Evolutionary conservation across 2,329 filamentous ascomycete species (phyloP).

Genomic region (Penicillium sp.): DNA sequence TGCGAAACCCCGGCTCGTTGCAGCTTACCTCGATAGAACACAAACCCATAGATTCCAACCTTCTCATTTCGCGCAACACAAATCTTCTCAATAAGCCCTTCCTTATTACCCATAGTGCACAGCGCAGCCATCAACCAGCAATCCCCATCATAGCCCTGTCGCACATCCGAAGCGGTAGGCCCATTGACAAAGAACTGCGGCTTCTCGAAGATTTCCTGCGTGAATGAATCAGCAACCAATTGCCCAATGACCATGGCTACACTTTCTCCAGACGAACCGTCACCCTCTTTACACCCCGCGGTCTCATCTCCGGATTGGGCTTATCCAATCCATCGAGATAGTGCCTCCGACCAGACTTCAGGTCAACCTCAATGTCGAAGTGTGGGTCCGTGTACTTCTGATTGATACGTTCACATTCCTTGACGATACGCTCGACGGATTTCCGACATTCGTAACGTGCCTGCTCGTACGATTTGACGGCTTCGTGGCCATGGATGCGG

Average conservation of each 20-base stretch:
- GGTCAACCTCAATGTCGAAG: slow-evolving; percentile 77
- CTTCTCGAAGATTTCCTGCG: slow-evolving; percentile 71
- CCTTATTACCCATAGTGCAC: slow-evolving; percentile 70
- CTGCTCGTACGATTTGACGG: slow-evolving; percentile 67
- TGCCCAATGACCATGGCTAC: too few relatives aligned
- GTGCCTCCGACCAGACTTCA: slow-evolving; percentile 56
- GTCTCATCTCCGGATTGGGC: slow-evolving; percentile 45
- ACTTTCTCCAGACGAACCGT: slow-evolving; percentile 35
- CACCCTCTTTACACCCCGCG: slow-evolving; percentile 72
- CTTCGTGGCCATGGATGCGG: slow-evolving; percentile 53
- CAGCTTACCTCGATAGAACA: slow-evolving; percentile 64
- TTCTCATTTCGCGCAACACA: slow-evolving; percentile 70
- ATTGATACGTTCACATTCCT: slow-evolving; percentile 69
- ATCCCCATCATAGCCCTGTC: slow-evolving; percentile 73
- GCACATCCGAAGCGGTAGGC: slow-evolving; percentile 70
- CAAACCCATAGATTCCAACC: slow-evolving; percentile 79
- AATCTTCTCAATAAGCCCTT: slow-evolving; percentile 65
- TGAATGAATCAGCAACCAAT: slow-evolving; percentile 11
- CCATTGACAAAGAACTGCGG: slow-evolving; percentile 76
- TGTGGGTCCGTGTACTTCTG: slow-evolving; percentile 83
- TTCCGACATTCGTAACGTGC: slow-evolving; percentile 65
- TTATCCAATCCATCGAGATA: slow-evolving; percentile 50
- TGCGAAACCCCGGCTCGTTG: too few relatives aligned
- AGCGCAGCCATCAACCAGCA: slow-evolving; percentile 84
- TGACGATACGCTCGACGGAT: slow-evolving; percentile 56